These are phyloP conservation scores for Aspergillus nanangensis DNA, from an alignment of 495 filamentous ascomycete genomes.

Conservation along the genomic window DNA sequence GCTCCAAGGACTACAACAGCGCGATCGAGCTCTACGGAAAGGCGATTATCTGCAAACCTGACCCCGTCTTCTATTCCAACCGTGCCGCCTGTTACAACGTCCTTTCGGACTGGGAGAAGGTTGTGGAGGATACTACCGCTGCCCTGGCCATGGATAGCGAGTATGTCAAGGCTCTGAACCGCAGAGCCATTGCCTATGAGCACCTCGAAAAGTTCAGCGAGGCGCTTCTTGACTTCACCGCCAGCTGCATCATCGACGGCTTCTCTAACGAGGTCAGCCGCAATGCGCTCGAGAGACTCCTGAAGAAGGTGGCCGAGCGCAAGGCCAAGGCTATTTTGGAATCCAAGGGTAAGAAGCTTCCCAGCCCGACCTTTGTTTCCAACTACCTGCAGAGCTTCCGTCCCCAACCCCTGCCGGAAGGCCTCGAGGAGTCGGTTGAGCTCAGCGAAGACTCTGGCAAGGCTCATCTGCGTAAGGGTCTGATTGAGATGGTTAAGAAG, in stretches of 20 bases:
- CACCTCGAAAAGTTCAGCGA: conserved; percentile 86
- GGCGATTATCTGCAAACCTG: conserved; percentile 93
- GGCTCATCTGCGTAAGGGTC: conserved; percentile 77
- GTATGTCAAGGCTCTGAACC: conserved; percentile 97
- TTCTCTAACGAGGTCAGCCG: conserved; percentile 89
- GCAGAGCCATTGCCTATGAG: conserved; percentile 93
- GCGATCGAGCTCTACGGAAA: conserved; percentile 93
- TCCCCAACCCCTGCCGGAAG: conserved; percentile 67
- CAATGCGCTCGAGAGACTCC: conserved; percentile 81
- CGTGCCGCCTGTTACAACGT: conserved; percentile 97
- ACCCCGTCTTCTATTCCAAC: conserved; percentile 98
- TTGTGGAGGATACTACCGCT: conserved; percentile 94
- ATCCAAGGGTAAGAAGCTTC: conserved; percentile 74
- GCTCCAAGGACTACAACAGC: conserved; percentile 80
- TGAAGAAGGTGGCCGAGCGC: conserved; percentile 95
- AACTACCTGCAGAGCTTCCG: conserved; percentile 99
- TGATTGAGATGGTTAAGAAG: conserved; percentile 75
- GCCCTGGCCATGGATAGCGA: conserved; percentile 87
- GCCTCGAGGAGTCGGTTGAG: conserved; percentile 74
- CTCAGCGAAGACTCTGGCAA: conserved; percentile 74
- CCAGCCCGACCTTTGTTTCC: conserved; percentile 91
- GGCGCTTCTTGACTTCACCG: conserved; percentile 94
- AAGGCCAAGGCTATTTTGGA: conserved; percentile 85
- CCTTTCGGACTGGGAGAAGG: conserved; percentile 86
- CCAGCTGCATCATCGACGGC: conserved; percentile 96